Evolutionary conservation across 306 rosid species (phyloP).

Genomic region (Cicer chorassanicum): DNA sequence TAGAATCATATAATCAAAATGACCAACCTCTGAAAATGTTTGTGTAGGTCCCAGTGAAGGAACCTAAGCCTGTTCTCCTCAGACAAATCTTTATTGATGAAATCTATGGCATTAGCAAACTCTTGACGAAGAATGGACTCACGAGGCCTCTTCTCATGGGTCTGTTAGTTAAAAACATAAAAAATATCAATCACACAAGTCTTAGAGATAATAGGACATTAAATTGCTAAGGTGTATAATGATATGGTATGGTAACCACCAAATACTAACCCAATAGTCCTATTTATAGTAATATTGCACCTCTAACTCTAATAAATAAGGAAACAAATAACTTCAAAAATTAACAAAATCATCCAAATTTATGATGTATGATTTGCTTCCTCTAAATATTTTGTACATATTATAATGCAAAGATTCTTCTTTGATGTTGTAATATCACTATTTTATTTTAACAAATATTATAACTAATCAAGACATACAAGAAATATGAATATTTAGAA

Average conservation of each 20-base stretch:
- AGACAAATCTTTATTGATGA: conserved; percentile 71
- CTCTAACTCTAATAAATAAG: neutral
- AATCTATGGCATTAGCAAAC: conserved; percentile 87
- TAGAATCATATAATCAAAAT: conserved; percentile 26
- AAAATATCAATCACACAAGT: conserved; percentile 36
- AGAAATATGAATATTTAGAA: conserved; percentile 22
- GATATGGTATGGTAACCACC: conserved; percentile 1
- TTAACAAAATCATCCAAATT: neutral
- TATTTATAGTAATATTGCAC: neutral
- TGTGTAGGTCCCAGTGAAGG: conserved; percentile 97
- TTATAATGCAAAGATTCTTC: conserved; percentile 24
- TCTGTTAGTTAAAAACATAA: conserved; percentile 48
- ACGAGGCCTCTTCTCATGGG: conserved; percentile 89
- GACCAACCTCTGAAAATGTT: conserved; percentile 60
- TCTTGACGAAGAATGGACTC: conserved; percentile 86
- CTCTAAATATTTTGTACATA: neutral
- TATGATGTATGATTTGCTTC: conserved; percentile 13
- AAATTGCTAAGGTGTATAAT: neutral
- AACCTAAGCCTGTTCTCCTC: conserved; percentile 73
- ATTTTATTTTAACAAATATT: neutral
- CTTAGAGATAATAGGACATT: neutral
- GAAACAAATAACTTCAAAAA: conserved; percentile 14
- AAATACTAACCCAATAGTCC: conserved; percentile 12
- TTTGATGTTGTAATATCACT: conserved; percentile 12
- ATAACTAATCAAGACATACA: conserved; percentile 32